These are phyloP conservation scores for Leccinum longicurvipes DNA, from an alignment of 768 basidiomycete genomes.

Conservation along the genomic window DNA sequence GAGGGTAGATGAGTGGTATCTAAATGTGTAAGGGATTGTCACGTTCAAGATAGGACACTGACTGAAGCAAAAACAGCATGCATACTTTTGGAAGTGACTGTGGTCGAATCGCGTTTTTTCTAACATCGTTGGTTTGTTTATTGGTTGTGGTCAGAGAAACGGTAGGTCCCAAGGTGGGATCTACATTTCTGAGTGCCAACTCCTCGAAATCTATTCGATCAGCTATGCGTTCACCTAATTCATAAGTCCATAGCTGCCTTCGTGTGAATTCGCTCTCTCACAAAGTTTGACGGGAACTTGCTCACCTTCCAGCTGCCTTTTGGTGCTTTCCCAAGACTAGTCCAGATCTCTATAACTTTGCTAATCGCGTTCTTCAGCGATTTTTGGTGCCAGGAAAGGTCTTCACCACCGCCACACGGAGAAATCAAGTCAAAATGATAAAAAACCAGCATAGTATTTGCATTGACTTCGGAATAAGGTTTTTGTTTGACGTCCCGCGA, in stretches of 20 bases:
- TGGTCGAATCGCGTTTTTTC: conserved; percentile 7
- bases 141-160: conserved; percentile 27
- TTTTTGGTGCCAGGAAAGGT: conserved; percentile 11
- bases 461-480: conserved; percentile 5
- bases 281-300: conserved; percentile 9
- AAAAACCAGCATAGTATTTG: conserved; percentile 34
- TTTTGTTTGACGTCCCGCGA: conserved; percentile 7
- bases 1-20: conserved; percentile 49
- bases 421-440: conserved; percentile 38
- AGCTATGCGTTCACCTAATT: conserved; percentile 62
- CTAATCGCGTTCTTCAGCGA: conserved; percentile 44
- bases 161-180: conserved; percentile 65
- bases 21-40: conserved; percentile 23
- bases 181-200: conserved; percentile 66
- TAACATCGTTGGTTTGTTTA: conserved; percentile 14
- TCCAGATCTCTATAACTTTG: conserved; percentile 60
- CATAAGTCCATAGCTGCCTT: conserved; percentile 54
- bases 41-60: not conserved
- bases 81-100: conserved; percentile 13
- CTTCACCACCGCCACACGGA: conserved; percentile 35
- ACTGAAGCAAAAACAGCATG: not conserved
- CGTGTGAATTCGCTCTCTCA: conserved; percentile 7
- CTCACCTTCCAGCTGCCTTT: conserved; percentile 72
- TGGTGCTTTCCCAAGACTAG: conserved; percentile 60
- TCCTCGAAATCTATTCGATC: conserved; percentile 82